Evolutionary conservation across 2,329 filamentous ascomycete genomes (phyloP).

Genomic region (Colletotrichum zoysiae): DNA sequence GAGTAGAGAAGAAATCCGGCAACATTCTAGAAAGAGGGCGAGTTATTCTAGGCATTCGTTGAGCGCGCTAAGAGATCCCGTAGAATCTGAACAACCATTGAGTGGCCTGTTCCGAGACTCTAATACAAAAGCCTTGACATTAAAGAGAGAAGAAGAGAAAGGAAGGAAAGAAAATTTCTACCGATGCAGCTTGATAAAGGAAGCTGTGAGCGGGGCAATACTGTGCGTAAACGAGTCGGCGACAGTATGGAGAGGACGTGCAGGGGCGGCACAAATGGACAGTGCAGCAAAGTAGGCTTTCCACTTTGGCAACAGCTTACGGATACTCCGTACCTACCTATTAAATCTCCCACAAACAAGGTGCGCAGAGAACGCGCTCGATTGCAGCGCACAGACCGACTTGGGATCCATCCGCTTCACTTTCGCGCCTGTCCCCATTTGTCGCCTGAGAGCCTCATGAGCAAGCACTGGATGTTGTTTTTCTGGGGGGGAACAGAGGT

Average conservation of each 20-base stretch:
- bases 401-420: not conserved
- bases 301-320: not conserved
- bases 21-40: slow-evolving; percentile 79
- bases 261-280: not conserved
- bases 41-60: slow-evolving; percentile 92
- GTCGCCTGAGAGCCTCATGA: slow-evolving; percentile 2
- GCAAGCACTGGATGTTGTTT: slow-evolving; percentile 3
- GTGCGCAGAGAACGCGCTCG: not conserved
- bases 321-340: not conserved
- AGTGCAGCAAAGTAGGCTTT: not conserved
- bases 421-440: not conserved
- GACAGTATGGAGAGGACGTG: not conserved
- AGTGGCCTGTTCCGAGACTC: slow-evolving; percentile 97
- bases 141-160: slow-evolving; percentile 67
- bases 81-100: slow-evolving; percentile 94
- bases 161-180: slow-evolving; percentile 56
- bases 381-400: not conserved
- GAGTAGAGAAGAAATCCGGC: slow-evolving; percentile 64
- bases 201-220: not conserved
- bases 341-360: not conserved
- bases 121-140: slow-evolving; percentile 96
- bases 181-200: slow-evolving; percentile 85
- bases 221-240: not conserved
- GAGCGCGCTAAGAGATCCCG: slow-evolving; percentile 93
- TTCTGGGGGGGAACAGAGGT: not conserved